Percentiles rank a stretch among this genome's conserved stretches.
Evolutionary conservation across 768 basidiomycete species (phyloP).

Genomic region (Termitomyces sp.): DNA sequence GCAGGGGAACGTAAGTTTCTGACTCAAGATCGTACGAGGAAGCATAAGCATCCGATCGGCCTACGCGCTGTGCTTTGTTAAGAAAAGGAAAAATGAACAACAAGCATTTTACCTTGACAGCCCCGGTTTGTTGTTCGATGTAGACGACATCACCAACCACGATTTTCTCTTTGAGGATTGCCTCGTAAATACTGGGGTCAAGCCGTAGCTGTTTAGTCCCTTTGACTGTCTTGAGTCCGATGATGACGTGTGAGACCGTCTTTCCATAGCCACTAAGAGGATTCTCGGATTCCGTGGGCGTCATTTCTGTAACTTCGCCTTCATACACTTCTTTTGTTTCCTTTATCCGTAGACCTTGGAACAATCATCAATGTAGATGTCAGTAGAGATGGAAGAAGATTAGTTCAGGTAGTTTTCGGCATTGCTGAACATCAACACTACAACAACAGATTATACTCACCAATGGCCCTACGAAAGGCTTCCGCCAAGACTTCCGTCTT

Average conservation of each 20-base stretch:
- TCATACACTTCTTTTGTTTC: slow-evolving; percentile 99
- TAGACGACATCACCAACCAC: slow-evolving; percentile 97
- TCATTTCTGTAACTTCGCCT: slow-evolving; percentile 96
- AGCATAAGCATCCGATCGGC: slow-evolving; percentile 95
- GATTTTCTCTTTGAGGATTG: slow-evolving; percentile 96
- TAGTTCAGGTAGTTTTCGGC: background rate
- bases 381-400: background rate
- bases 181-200: slow-evolving; percentile 95
- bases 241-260: slow-evolving; percentile 96
- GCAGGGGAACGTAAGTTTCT: slow-evolving; percentile 96
- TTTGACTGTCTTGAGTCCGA: slow-evolving; percentile 90
- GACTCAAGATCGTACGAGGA: slow-evolving; percentile 97
- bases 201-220: slow-evolving; percentile 93
- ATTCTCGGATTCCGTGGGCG: slow-evolving; percentile 95
- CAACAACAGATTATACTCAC: slow-evolving; percentile 42
- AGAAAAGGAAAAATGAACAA: slow-evolving; percentile 1
- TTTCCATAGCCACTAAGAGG: slow-evolving; percentile 97
- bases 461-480: slow-evolving; percentile 92
- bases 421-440: background rate
- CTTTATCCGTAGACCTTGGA: slow-evolving; percentile 89
- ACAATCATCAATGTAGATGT: background rate
- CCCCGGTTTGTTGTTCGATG: slow-evolving; percentile 89
- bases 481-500: slow-evolving; percentile 98
- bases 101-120: slow-evolving; percentile 72
- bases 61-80: slow-evolving; percentile 66